Evolutionary conservation across 805 yeast species (phyloP), one percentile per base, ranked within the genome.

Genomic region (Starmerella apis): DNA sequence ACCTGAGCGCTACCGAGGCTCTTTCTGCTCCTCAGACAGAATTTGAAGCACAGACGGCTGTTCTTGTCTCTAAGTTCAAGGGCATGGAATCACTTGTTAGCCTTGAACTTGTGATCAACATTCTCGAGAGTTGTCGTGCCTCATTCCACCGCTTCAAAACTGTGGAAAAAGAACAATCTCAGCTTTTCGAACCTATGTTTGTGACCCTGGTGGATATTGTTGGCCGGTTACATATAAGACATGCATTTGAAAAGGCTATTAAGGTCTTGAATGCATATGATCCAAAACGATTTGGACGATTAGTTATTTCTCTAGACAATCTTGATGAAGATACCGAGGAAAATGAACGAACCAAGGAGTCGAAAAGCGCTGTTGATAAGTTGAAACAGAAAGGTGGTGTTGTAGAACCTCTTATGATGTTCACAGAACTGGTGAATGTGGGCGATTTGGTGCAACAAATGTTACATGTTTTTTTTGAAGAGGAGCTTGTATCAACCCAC

Each of bases 401-500:
- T 2, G 81, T 84, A n/a, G 94, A 83, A 55, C 97, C 97, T 0
- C 71, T 90, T 47, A 82, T 82, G 0, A 78, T 84, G 41, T 90
- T 92, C 59, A 83, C 94, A 16, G 96, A 90, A 62, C 73, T 92
- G 50, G 92, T 92, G 31, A 92, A 88, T 59, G 80, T 86, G 52
- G 96, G 96, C 4, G 98, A 90, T 64, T 70, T 90, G 50, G 85
- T 92, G 20, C 81, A 86, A 59, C 96, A 90, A 63, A 86, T 90
- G 94, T 69, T 88, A 39, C 87, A 84, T 47, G 85, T 86, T 5
- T 92, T 92, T 59, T 90, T 86, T 67, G 83, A 83, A 58, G 88
- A 85, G 63, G 97, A 90, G 63, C 72, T 90, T 56, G 71, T 71
- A 1, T 49, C 58, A 3, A 71, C 75, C 33, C 69, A 71, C 39